A percentile compares a stretch with the other conserved stretches of the same genome.
These are phyloP conservation scores for Osmozyma mogii DNA, from an alignment of 805 yeast species.

Conservation along the genomic window DNA sequence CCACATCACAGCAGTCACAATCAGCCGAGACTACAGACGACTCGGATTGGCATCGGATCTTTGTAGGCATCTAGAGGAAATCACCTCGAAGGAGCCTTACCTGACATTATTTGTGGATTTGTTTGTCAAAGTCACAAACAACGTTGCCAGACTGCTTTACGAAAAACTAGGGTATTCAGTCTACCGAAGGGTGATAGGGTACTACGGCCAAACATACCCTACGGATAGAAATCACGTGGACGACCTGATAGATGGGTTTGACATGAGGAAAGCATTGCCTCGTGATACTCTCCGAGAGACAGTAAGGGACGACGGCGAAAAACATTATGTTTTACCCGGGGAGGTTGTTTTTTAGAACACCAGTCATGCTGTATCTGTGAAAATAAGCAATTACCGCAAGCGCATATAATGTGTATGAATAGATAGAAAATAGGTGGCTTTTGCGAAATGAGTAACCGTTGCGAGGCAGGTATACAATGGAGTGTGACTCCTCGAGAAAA, in stretches of 20 bases:
- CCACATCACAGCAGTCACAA: conserved; percentile 93
- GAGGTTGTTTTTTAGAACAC: conserved; percentile 51
- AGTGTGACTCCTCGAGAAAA: too few relatives aligned
- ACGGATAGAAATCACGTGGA: conserved; percentile 38
- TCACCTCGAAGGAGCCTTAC: conserved; percentile 66
- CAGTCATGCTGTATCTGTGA: too few relatives aligned
- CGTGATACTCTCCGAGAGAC: conserved; percentile 50
- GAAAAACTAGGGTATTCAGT: conserved; percentile 82
- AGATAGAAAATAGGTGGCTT: too few relatives aligned
- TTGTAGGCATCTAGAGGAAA: conserved; percentile 63
- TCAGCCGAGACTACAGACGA: conserved; percentile 73
- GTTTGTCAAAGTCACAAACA: conserved; percentile 83
- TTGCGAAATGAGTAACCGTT: too few relatives aligned
- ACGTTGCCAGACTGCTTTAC: conserved; percentile 71
- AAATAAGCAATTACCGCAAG: too few relatives aligned
- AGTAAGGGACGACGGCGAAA: conserved; percentile 53
- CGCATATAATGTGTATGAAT: too few relatives aligned
- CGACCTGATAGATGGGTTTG: conserved; percentile 82
- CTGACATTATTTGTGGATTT: conserved; percentile 81
- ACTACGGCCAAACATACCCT: conserved; percentile 59
- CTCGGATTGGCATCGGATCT: conserved; percentile 78
- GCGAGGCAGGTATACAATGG: too few relatives aligned
- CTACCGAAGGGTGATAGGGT: conserved; percentile 80
- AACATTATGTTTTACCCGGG: conserved; percentile 53
- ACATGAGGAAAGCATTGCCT: conserved; percentile 63